Conservation (phyloP, 306 rosid species). For the Dicorynia guianensis region DNA sequence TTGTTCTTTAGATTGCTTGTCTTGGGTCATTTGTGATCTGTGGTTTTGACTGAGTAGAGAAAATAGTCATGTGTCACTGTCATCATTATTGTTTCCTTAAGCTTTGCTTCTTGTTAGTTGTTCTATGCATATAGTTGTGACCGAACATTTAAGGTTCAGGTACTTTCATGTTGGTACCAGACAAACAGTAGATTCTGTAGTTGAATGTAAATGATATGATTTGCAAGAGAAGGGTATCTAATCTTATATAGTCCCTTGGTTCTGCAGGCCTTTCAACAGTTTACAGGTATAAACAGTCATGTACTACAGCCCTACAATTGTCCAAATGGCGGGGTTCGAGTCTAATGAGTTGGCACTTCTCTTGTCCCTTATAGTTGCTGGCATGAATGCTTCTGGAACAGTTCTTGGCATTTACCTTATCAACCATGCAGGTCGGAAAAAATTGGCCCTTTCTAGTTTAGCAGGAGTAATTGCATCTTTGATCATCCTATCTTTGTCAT, state of each 20-base stretch:
- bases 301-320: conserved; percentile 98
- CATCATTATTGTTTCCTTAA: neutral
- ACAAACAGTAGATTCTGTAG: neutral
- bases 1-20: neutral
- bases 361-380: conserved; percentile 82
- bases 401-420: conserved; percentile 87
- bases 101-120: conserved; percentile 5
- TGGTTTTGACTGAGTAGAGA: conserved; percentile 12
- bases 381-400: conserved; percentile 83
- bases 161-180: neutral
- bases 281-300: conserved; percentile 96
- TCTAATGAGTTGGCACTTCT: conserved; percentile 82
- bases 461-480: conserved; percentile 72
- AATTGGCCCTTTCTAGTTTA: conserved; percentile 78
- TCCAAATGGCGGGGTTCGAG: conserved; percentile 89
- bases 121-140: conserved; percentile 16
- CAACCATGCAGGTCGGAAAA: conserved; percentile 74
- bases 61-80: neutral
- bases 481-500: conserved; percentile 61
- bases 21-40: neutral
- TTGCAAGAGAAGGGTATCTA: neutral
- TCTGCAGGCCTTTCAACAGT: conserved; percentile 89
- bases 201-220: conserved; percentile 8
- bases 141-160: neutral
- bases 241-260: conserved; percentile 40